Base-by-base conservation (phyloP, 495 filamentous ascomycete genomes). In the Neurospora sp. region DNA sequence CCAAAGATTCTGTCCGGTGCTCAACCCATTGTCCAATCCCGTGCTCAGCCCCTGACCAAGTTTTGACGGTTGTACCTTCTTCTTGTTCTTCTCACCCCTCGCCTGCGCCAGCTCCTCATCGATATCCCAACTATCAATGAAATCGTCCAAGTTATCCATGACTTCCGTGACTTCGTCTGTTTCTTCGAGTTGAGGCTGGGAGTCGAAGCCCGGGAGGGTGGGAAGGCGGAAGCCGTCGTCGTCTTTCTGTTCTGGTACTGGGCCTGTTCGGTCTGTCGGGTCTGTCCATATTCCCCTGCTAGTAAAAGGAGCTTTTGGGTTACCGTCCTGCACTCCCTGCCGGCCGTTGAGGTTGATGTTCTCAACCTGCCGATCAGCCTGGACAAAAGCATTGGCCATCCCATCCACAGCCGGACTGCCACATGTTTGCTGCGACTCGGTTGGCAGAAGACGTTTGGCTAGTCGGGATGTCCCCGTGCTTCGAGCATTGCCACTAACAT, bases 81-180 rank as follows among this genome's bases (percentile, higher is more conserved):
- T 70, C 35, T 72, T 76, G 27, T 35, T 70, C 14, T 71, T 70
- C 49, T 78, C 79, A 3, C 71, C 66, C 39, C 71, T 73, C 20
- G 72, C 77, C 73, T 80, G 79, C 9, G 75, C 77, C 1, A 85
- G 75, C 70, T 85, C 83, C 5, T 75, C 73, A 8, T 86, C 81
- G 0, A 85, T 73, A 70, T 86, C 81, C 82, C 82, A 85, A 23
- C 72, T 75, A 10, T 78, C 77, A 8, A 86, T 71, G 66, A 85
- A 86, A 7, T 86, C 81, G 70, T 80, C 78, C 16, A 86, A 70
- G 72, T 86, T 83, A 12, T 81, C 76, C 75, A 86, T 71, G 0
- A 86, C 83, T 3, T 76, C 83, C 0, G 76, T 80, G 23, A 86
- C 85, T 66, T 85, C 82, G 54, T 86, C 85, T 0, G 27, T 27